These are phyloP conservation scores for Myriosclerotinia scirpicola DNA, from an alignment of 2,329 filamentous ascomycete genomes.

Conservation along the genomic window DNA sequence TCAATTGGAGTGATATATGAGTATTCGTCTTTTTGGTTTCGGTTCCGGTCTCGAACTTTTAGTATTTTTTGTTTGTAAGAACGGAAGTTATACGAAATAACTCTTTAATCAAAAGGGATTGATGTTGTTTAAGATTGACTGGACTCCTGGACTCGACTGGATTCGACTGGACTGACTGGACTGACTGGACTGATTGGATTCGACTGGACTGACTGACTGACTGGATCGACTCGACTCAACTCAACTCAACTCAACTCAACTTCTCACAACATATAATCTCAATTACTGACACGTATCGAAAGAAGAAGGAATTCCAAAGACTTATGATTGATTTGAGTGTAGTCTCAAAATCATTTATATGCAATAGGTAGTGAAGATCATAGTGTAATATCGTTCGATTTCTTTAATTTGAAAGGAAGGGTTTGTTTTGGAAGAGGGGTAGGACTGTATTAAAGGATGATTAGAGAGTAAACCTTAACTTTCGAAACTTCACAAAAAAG, in stretches of 20 bases:
- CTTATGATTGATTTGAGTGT: background rate
- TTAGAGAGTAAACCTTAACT: background rate
- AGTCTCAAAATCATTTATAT: slow-evolving; percentile 2
- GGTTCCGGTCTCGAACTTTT: background rate
- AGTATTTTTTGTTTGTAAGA: background rate
- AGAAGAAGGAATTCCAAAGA: background rate
- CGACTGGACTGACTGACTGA: too few relatives aligned
- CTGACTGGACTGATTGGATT: background rate
- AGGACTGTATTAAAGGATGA: background rate
- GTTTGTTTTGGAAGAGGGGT: background rate
- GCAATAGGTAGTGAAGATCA: background rate
- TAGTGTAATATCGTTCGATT: slow-evolving; percentile 2
- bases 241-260: background rate
- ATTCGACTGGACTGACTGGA: background rate
- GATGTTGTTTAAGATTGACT: too few relatives aligned
- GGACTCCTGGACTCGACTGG: background rate
- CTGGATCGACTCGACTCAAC: too few relatives aligned
- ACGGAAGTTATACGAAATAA: background rate
- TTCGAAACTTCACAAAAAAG: slow-evolving; percentile 1
- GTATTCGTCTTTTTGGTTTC: background rate
- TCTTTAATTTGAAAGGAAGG: background rate
- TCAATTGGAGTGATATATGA: background rate
- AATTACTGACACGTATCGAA: slow-evolving; percentile 2
- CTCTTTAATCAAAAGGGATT: background rate
- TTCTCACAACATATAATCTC: background rate